These are phyloP conservation scores for Albizia julibrissin DNA, from an alignment of 306 rosid species.

Conservation along the genomic window DNA sequence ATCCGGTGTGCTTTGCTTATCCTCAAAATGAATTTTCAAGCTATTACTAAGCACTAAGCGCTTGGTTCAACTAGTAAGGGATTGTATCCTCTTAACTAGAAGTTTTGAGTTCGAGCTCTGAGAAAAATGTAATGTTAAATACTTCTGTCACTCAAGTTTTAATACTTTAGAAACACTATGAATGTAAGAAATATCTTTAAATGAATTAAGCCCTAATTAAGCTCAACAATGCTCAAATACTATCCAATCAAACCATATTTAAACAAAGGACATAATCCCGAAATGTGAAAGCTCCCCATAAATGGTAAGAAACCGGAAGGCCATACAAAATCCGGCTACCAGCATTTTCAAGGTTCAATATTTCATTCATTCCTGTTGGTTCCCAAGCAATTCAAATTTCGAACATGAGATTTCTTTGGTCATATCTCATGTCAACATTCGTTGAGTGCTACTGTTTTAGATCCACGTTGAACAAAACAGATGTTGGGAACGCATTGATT, in stretches of 20 bases:
- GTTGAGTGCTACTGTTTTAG: background rate
- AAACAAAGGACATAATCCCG: too few species aligned
- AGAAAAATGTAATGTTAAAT: too few species aligned
- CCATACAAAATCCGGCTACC: background rate
- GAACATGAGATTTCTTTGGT: background rate
- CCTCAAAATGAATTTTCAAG: background rate
- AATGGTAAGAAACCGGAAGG: background rate
- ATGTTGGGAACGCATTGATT: background rate
- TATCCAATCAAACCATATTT: too few species aligned
- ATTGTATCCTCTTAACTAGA: too few species aligned
- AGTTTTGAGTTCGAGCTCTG: too few species aligned
- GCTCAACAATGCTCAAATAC: too few species aligned
- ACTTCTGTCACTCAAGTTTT: background rate
- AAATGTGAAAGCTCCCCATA: background rate
- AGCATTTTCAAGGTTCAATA: background rate
- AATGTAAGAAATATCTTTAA: too few species aligned
- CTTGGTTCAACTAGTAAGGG: too few species aligned
- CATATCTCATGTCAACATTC: background rate
- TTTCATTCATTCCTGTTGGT: background rate
- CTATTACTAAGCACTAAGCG: background rate
- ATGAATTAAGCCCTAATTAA: too few species aligned
- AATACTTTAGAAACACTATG: background rate
- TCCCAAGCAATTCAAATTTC: background rate
- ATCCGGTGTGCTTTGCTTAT: background rate
- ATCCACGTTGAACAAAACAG: background rate